phyloP scores from a whole-genome alignment of 768 basidiomycete species.

The Candolleomyces aberdarensis region DNA sequence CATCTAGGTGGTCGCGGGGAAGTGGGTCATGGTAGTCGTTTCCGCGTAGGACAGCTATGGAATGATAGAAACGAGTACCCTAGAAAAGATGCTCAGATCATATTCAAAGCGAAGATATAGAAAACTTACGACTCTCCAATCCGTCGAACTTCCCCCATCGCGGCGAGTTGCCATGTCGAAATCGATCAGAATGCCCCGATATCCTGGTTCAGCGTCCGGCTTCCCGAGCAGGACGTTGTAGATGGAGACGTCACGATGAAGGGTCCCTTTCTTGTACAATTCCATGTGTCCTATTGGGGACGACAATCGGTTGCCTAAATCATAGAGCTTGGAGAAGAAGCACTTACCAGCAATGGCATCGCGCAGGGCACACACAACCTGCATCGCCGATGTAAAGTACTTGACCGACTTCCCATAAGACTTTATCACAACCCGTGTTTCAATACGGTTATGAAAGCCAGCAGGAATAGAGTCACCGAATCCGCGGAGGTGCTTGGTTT shows the following conservation, averaged over 20 bases:
- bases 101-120: no score
- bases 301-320: no score
- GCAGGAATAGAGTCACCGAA: no score
- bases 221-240: background rate
- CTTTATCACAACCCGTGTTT: background rate
- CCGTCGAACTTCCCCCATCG: background rate
- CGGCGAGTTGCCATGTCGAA: background rate
- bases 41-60: no score
- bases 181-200: background rate
- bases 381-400: background rate
- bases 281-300: background rate
- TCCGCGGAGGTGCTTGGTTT: background rate
- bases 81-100: no score
- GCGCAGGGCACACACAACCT: background rate
- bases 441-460: background rate
- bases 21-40: background rate
- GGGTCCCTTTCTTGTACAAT: background rate
- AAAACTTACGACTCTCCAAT: background rate
- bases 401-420: background rate
- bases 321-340: background rate
- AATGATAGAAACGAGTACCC: no score
- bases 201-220: background rate
- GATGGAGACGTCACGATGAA: background rate
- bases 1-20: background rate
- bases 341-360: background rate